Evolutionary conservation across 2,329 filamentous ascomycete species (phyloP).

Genomic region (Fusarium setosum): DNA sequence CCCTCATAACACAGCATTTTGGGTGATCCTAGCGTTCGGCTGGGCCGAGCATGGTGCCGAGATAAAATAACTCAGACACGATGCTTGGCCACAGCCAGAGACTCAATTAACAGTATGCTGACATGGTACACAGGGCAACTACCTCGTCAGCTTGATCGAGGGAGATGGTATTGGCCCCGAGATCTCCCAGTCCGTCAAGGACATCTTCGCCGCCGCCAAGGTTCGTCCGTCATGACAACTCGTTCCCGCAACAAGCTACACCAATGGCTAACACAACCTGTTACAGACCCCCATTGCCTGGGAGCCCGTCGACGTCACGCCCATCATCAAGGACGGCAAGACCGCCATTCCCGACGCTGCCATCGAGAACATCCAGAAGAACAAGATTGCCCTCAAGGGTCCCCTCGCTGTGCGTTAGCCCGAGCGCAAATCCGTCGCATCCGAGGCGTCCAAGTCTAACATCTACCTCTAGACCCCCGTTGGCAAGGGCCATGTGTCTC

Average conservation of each 20-base stretch:
- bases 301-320: slow-evolving; percentile 97
- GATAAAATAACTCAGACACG: slow-evolving; percentile 56
- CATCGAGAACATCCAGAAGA: slow-evolving; percentile 92
- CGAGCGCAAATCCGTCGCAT: slow-evolving; percentile 17
- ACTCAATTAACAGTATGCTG: slow-evolving; percentile 38
- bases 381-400: slow-evolving; percentile 98
- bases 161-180: slow-evolving; percentile 99
- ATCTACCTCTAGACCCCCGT: slow-evolving; percentile 77
- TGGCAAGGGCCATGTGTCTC: slow-evolving; percentile 98
- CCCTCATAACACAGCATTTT: slow-evolving; percentile 19
- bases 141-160: slow-evolving; percentile 96
- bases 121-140: slow-evolving; percentile 78
- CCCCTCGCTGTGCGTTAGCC: slow-evolving; percentile 82
- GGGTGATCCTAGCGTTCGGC: slow-evolving; percentile 34
- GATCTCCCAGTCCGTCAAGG: slow-evolving; percentile 97
- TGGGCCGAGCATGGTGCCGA: slow-evolving; percentile 42
- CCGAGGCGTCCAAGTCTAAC: slow-evolving; percentile 24
- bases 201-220: slow-evolving; percentile 96
- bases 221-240: slow-evolving; percentile 63
- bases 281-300: slow-evolving; percentile 89
- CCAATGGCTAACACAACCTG: slow-evolving; percentile 39
- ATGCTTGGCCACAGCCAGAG: slow-evolving; percentile 26
- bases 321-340: slow-evolving; percentile 92
- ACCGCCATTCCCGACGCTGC: slow-evolving; percentile 93
- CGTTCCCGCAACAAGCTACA: slow-evolving; percentile 1